Percentiles rank a stretch among this genome's conserved stretches.
Evolutionary conservation across 768 basidiomycete genomes (phyloP).

Genomic region (Clitopilus hobsonii): DNA sequence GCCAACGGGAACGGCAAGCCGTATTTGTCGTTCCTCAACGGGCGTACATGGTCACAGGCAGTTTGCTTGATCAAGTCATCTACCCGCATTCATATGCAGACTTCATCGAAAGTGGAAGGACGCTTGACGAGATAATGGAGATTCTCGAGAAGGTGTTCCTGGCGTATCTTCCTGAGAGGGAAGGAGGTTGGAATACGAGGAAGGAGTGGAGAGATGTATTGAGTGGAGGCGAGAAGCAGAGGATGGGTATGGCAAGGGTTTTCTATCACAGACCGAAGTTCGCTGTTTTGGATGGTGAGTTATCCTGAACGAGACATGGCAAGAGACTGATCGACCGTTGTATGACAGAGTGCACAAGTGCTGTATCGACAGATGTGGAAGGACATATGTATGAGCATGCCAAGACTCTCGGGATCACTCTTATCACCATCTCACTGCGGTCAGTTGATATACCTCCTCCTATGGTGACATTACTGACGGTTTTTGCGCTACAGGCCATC

Average conservation of each 20-base stretch:
- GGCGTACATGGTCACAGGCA: conserved; percentile 87
- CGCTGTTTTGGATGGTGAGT: conserved; percentile 80
- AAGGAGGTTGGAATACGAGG: conserved; percentile 84
- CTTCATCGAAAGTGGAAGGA: conserved; percentile 55
- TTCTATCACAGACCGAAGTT: conserved; percentile 85
- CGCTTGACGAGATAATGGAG: conserved; percentile 62
- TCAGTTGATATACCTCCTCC: conserved; percentile 21
- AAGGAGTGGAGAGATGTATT: conserved; percentile 97
- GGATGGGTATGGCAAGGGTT: conserved; percentile 91
- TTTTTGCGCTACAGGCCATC: conserved; percentile 52
- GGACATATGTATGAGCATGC: conserved; percentile 93
- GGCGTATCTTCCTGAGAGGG: conserved; percentile 78
- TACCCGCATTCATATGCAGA: conserved; percentile 86
- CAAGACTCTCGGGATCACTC: conserved; percentile 83
- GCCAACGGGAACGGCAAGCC: conserved; percentile 32
- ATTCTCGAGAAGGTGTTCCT: conserved; percentile 82
- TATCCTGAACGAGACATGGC: background rate
- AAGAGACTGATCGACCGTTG: conserved; percentile 1
- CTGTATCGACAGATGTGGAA: conserved; percentile 94
- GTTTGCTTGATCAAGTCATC: conserved; percentile 88
- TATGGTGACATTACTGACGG: background rate
- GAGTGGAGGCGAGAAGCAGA: conserved; percentile 95
- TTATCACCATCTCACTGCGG: conserved; percentile 91
- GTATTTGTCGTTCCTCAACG: conserved; percentile 90
- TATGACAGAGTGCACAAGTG: conserved; percentile 82